Base-by-base conservation (phyloP, 371 early-diverging fungal species). In the Syncephalastrum sp. region DNA sequence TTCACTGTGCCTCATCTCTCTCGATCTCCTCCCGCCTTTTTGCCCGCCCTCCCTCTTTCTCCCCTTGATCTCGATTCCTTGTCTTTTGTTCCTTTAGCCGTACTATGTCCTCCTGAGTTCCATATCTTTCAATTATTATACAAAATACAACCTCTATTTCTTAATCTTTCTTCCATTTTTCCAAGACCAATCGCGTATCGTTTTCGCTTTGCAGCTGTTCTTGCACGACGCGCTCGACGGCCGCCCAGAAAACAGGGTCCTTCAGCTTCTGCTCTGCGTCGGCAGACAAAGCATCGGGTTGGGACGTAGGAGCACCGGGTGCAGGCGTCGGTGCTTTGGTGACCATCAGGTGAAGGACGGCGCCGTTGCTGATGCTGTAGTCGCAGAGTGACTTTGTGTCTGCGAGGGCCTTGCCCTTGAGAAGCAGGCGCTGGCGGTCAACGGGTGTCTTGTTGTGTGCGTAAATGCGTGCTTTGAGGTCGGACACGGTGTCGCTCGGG, bases 341-440 rank as follows among this genome's bases (percentile, higher is more conserved):
- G 24, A 80, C 47, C 70, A 85, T 82, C 54, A 85, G 66, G 59
- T 84, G 82, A 4, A 87, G 56, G 10, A 68, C 59, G 3, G 75
- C 67, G 17, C 69, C 82, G 27, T 78, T 56, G 6, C 60, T 48
- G 25, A 87, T 45, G 14, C 63, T 65, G 52, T 82, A 79, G 24
- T 87, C 85, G 16, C 53, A 59, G 54, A 87, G 55, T 13, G 64
- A 60, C 64, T 84, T 83, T 54, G 62, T 72, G 54, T 87, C 87
- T 7, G 71, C 54, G 48, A 87, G 68, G 12, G 79, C 81, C 58
- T 87, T 87, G 33, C 87, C 87, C 60, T 82, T 85, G 19, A 85
- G 67, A 38, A 87, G 70, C 38, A 87, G 67, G 19, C 83, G 79
- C 53, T 87, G 87, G 24, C 74, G 74, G 7, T 58, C 59, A 12